Evolutionary conservation across 2,329 filamentous ascomycete genomes (phyloP).

Genomic region (Cladosporium sp.): DNA sequence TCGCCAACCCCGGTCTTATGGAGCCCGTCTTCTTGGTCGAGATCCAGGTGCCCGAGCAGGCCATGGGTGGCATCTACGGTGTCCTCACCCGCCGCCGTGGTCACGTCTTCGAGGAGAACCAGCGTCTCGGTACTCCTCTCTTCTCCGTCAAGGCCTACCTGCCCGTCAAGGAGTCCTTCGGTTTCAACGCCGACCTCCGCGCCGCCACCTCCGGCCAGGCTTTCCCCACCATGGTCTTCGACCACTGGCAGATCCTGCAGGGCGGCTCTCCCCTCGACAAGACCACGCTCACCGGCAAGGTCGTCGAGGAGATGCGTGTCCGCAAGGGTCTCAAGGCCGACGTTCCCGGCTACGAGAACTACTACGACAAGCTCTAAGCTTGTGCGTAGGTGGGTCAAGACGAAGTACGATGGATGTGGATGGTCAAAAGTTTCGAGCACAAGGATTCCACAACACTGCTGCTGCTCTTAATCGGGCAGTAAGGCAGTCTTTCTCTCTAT

Average conservation of each 20-base stretch:
- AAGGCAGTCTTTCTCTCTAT: constrained; percentile 10
- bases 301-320: constrained; percentile 91
- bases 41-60: constrained; percentile 96
- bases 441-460: constrained; percentile 11
- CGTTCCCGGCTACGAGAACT: constrained; percentile 87
- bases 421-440: constrained; percentile 14
- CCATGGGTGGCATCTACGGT: constrained; percentile 99
- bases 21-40: constrained; percentile 99
- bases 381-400: neutral
- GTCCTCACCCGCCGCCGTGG: constrained; percentile 96
- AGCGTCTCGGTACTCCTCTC: constrained; percentile 96
- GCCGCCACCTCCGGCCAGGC: constrained; percentile 92
- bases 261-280: constrained; percentile 87
- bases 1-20: constrained; percentile 85
- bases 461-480: constrained; percentile 1
- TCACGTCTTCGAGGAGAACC: constrained; percentile 98
- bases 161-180: constrained; percentile 95
- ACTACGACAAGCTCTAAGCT: constrained; percentile 35
- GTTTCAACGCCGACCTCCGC: constrained; percentile 97
- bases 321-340: constrained; percentile 99
- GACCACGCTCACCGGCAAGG: constrained; percentile 74
- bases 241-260: constrained; percentile 96
- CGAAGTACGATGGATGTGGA: neutral
- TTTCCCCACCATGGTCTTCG: constrained; percentile 98
- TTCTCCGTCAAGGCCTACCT: constrained; percentile 99